Evolutionary conservation across 2,329 filamentous ascomycete species (phyloP).

Genomic region (Albifimbria verrucaria): DNA sequence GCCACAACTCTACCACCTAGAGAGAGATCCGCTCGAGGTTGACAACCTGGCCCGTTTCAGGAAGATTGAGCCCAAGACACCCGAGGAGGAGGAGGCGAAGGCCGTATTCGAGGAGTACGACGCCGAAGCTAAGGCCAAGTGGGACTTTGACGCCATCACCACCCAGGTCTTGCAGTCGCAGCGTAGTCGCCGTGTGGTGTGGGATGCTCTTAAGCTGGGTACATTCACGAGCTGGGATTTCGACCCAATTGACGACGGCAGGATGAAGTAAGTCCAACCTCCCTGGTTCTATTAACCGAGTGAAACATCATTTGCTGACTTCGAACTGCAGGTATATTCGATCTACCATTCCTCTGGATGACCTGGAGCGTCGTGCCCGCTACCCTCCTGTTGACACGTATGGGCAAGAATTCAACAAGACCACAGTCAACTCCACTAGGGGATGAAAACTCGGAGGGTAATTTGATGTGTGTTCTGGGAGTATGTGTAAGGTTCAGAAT

Average conservation of each 20-base stretch:
- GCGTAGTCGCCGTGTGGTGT: constrained; percentile 73
- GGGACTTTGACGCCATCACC: constrained; percentile 79
- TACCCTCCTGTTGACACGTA: constrained; percentile 63
- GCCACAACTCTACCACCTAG: constrained; percentile 79
- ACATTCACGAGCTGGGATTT: constrained; percentile 82
- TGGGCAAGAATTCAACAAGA: constrained; percentile 43
- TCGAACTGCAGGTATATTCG: constrained; percentile 68
- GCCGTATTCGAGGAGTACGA: constrained; percentile 63
- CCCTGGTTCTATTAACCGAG: constrained; percentile 24
- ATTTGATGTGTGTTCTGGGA: no score
- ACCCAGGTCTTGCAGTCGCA: constrained; percentile 72
- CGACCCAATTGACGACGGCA: constrained; percentile 68
- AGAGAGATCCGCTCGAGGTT: constrained; percentile 72
- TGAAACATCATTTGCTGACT: constrained; percentile 19
- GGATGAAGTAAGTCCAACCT: constrained; percentile 52
- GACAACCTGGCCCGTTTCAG: constrained; percentile 61
- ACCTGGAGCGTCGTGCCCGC: constrained; percentile 72
- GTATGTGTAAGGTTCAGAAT: background rate
- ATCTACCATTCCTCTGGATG: constrained; percentile 75
- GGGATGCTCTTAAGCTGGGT: constrained; percentile 74
- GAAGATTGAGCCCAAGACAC: constrained; percentile 34
- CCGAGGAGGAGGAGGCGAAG: constrained; percentile 43
- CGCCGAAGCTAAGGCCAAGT: constrained; percentile 68
- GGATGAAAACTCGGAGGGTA: constrained; percentile 9
- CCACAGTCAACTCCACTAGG: constrained; percentile 33